Evolutionary conservation across 495 filamentous ascomycete genomes (phyloP).

Genomic region (Hapsidospora chrysogenum): DNA sequence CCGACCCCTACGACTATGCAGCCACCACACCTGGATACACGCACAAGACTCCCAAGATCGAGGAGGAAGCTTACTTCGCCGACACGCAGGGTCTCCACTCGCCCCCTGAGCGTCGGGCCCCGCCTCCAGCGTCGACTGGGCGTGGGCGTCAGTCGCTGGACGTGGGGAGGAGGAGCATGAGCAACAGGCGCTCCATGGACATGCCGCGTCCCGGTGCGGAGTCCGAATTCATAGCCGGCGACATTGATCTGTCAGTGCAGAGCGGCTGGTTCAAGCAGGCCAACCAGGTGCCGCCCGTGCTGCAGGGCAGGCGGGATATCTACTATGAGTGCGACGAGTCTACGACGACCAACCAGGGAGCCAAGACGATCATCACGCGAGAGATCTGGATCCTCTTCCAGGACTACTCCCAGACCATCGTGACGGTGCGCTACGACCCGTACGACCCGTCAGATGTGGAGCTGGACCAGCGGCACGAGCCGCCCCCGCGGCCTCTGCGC

Average conservation of each 20-base stretch:
- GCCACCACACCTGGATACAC: slow-evolving; percentile 13
- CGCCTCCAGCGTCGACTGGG: slow-evolving; percentile 24
- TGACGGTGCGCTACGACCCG: slow-evolving; percentile 66
- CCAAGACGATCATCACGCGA: slow-evolving; percentile 53
- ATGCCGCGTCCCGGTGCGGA: slow-evolving; percentile 41
- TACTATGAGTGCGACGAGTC: slow-evolving; percentile 73
- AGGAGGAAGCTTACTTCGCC: slow-evolving; percentile 11
- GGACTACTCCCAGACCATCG: slow-evolving; percentile 89
- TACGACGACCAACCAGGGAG: slow-evolving; percentile 45
- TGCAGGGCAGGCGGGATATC: slow-evolving; percentile 72
- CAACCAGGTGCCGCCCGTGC: slow-evolving; percentile 55
- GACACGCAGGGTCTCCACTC: slow-evolving; percentile 7
- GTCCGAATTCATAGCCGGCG: slow-evolving; percentile 66
- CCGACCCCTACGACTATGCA: slow-evolving; percentile 58
- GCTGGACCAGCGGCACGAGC: slow-evolving; percentile 76
- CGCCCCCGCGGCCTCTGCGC: slow-evolving; percentile 64
- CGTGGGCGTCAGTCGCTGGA: slow-evolving; percentile 54
- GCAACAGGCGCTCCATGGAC: slow-evolving; percentile 58
- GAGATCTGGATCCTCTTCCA: slow-evolving; percentile 76
- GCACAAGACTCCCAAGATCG: slow-evolving; percentile 1
- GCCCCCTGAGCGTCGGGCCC: slow-evolving; percentile 21
- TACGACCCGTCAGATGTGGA: slow-evolving; percentile 52
- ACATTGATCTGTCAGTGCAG: slow-evolving; percentile 57
- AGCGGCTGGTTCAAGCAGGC: slow-evolving; percentile 75
- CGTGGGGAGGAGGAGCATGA: slow-evolving; percentile 29